phyloP scores from a whole-genome alignment of 2,329 filamentous ascomycete species.

The Colletotrichum gigasporum region DNA sequence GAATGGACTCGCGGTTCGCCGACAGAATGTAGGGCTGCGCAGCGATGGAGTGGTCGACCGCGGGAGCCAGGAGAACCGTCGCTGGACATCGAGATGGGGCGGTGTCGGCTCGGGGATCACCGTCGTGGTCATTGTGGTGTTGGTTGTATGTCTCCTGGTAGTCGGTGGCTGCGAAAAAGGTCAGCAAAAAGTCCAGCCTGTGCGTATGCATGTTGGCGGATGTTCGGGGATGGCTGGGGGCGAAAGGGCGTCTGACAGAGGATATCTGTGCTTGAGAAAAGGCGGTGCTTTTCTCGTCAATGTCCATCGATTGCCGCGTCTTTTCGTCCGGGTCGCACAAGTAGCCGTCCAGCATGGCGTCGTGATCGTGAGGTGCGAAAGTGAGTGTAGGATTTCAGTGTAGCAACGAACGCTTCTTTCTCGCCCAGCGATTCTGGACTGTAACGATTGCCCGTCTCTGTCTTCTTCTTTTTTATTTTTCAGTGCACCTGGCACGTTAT shows the following conservation, averaged over 20 bases:
- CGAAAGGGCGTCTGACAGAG: too few relatives aligned
- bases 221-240: neutral
- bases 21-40: slow-evolving; percentile 24
- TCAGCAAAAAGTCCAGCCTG: neutral
- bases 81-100: slow-evolving; percentile 1
- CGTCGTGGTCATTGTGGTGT: slow-evolving; percentile 24
- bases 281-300: slow-evolving; percentile 28
- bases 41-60: slow-evolving; percentile 19
- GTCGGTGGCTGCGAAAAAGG: neutral
- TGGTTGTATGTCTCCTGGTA: slow-evolving; percentile 15
- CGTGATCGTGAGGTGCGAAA: too few relatives aligned
- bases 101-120: slow-evolving; percentile 26
- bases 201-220: neutral
- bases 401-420: neutral
- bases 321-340: slow-evolving; percentile 1
- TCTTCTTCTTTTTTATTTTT: neutral
- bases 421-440: neutral
- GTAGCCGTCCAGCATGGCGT: neutral
- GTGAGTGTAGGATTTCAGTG: too few relatives aligned
- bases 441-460: neutral
- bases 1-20: slow-evolving; percentile 17
- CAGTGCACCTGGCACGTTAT: neutral
- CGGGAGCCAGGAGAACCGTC: slow-evolving; percentile 22
- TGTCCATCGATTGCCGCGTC: slow-evolving; percentile 13
- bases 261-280: slow-evolving; percentile 25